A percentile compares a stretch with the other conserved stretches of the same genome.
phyloP scores from a whole-genome alignment of 1,284 basidiomycete species.

The Clitocybe nebularis region DNA sequence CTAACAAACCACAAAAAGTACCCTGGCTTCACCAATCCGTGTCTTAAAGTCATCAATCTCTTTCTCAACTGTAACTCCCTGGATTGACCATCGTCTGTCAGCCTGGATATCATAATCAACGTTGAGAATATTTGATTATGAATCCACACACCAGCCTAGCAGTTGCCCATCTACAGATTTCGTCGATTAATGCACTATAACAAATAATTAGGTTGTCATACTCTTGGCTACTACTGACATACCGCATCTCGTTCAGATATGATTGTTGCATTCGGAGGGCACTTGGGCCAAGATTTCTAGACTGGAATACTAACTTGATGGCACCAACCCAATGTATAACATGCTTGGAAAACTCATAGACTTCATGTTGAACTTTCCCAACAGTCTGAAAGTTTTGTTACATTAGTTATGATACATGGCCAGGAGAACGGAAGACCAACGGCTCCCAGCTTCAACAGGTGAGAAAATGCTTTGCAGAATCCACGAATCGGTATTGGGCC shows the following conservation, averaged over 20 bases:
- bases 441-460: slow-evolving; percentile 13
- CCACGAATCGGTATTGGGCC: slow-evolving; percentile 15
- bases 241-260: slow-evolving; percentile 18
- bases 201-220: background rate
- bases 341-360: slow-evolving; percentile 8
- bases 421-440: slow-evolving; percentile 2
- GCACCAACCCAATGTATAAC: slow-evolving; percentile 12
- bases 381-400: slow-evolving; percentile 6
- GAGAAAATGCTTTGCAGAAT: slow-evolving; percentile 10
- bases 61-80: slow-evolving; percentile 9
- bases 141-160: slow-evolving; percentile 9
- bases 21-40: slow-evolving; percentile 8
- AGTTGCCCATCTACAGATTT: slow-evolving; percentile 14
- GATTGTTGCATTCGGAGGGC: slow-evolving; percentile 11
- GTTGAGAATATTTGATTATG: background rate
- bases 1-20: slow-evolving; percentile 10
- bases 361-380: slow-evolving; percentile 5
- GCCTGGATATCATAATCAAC: slow-evolving; percentile 3
- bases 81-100: slow-evolving; percentile 11
- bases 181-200: slow-evolving; percentile 12
- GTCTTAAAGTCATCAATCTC: slow-evolving; percentile 14
- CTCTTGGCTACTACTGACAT: background rate
- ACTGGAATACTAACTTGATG: slow-evolving; percentile 9
- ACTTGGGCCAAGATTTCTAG: background rate
- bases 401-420: background rate